Conservation (phyloP, 106 monocot genomes). For the Narthecium ossifragum region DNA sequence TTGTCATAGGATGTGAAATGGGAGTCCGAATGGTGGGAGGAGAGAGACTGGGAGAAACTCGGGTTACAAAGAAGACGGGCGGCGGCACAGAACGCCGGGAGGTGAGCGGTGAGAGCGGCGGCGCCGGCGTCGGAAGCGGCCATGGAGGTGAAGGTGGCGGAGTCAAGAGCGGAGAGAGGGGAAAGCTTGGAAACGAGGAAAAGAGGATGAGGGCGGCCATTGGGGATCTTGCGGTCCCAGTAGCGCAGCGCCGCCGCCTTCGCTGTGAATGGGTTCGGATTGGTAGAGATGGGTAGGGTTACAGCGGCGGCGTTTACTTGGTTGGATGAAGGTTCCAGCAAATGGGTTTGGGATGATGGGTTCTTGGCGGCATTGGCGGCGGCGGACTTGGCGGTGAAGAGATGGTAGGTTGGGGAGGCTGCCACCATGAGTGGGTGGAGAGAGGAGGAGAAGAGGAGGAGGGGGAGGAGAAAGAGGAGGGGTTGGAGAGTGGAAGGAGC, state of each 20-base stretch:
- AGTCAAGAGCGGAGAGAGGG: conserved; percentile 49
- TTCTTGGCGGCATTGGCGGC: not conserved
- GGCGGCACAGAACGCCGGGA: conserved; percentile 54
- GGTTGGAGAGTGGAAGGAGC: too few relatives aligned
- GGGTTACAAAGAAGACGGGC: conserved; percentile 40
- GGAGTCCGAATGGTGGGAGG: conserved; percentile 11
- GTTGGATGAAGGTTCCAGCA: too few relatives aligned
- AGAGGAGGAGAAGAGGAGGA: too few relatives aligned
- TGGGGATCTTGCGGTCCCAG: conserved; percentile 69
- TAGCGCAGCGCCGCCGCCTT: conserved; percentile 59
- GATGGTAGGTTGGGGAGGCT: not conserved
- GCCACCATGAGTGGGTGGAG: too few relatives aligned
- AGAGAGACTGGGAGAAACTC: not conserved
- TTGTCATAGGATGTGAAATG: conserved; percentile 42
- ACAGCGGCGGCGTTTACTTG: not conserved
- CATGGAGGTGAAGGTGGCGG: conserved; percentile 32
- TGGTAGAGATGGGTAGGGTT: too few relatives aligned
- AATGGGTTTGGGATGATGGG: too few relatives aligned
- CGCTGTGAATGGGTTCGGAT: conserved; percentile 45
- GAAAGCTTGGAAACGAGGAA: conserved; percentile 79
- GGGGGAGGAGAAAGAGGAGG: too few relatives aligned
- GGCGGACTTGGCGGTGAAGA: conserved; percentile 4
- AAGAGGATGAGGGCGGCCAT: conserved; percentile 32
- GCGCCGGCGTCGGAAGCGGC: conserved; percentile 29
- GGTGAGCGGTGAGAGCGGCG: conserved; percentile 29